Evolutionary conservation across 306 rosid genomes (phyloP).

Genomic region (Rosa multiflora): DNA sequence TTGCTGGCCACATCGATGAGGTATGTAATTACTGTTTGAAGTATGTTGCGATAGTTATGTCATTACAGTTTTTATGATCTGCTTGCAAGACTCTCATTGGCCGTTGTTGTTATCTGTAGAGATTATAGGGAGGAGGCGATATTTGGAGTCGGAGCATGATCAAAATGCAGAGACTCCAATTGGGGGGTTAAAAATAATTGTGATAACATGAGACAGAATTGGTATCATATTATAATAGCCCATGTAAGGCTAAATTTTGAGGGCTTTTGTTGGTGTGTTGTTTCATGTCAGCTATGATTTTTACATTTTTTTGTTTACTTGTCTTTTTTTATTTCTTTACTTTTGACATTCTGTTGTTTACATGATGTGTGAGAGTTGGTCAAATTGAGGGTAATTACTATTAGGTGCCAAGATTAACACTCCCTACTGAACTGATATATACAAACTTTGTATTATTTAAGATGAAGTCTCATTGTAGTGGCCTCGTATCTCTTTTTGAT

Average conservation of each 20-base stretch:
- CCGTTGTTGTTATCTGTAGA: constrained; percentile 7
- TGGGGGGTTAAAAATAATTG: constrained; percentile 28
- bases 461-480: not conserved
- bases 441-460: not conserved
- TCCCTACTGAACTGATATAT: not conserved
- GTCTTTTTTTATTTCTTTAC: too few species aligned
- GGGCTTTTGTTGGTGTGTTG: not conserved
- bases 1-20: constrained; percentile 19
- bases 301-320: not conserved
- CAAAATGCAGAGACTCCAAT: constrained; percentile 18
- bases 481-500: not conserved
- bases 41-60: constrained; percentile 10
- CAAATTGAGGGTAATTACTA: not conserved
- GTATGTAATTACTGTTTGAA: constrained; percentile 24
- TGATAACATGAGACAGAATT: constrained; percentile 24
- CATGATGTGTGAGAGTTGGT: not conserved
- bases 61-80: constrained; percentile 16
- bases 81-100: constrained; percentile 32
- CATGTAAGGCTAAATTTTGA: constrained; percentile 31
- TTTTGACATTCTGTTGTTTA: not conserved
- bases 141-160: constrained; percentile 15
- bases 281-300: not conserved
- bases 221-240: constrained; percentile 22
- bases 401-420: not conserved
- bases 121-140: constrained; percentile 30